Percentiles rank a stretch among this genome's conserved stretches.
Evolutionary conservation across 306 rosid species (phyloP).

Genomic region (Fragaria vesca): DNA sequence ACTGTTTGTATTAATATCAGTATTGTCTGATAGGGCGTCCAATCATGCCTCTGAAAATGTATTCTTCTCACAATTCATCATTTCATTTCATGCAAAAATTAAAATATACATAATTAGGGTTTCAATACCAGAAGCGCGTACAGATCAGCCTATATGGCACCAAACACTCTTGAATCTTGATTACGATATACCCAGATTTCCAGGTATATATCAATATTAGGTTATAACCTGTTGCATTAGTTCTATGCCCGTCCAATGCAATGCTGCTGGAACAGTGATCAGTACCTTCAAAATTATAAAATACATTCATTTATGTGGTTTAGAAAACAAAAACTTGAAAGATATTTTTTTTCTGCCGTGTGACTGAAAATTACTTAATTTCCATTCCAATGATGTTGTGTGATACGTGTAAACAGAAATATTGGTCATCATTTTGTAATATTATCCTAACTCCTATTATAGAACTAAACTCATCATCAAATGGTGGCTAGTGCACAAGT

Average conservation of each 20-base stretch:
- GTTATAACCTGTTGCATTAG: not conserved
- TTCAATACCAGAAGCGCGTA: not conserved
- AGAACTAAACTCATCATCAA: not conserved
- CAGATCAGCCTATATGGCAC: slow-evolving; percentile 3
- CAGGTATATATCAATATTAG: not conserved
- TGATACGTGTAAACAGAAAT: not conserved
- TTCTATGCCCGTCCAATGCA: not conserved
- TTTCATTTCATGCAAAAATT: not conserved
- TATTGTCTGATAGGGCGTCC: slow-evolving; percentile 46
- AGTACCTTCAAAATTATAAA: not conserved
- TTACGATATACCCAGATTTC: not conserved
- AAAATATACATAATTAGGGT: slow-evolving; percentile 7
- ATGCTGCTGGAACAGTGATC: not conserved
- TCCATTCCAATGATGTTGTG: not conserved
- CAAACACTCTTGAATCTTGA: not conserved
- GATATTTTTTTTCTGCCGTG: not conserved
- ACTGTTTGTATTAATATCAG: slow-evolving; percentile 45
- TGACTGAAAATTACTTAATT: not conserved
- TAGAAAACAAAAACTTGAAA: no score
- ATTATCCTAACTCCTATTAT: not conserved
- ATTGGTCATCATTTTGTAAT: not conserved
- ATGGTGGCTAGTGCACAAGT: not conserved
- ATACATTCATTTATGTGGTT: no score
- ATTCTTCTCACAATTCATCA: slow-evolving; percentile 11
- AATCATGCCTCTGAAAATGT: slow-evolving; percentile 37